phyloP scores from a whole-genome alignment of 1,139 yeast species.

The Magnusiomyces suaveolens region DNA sequence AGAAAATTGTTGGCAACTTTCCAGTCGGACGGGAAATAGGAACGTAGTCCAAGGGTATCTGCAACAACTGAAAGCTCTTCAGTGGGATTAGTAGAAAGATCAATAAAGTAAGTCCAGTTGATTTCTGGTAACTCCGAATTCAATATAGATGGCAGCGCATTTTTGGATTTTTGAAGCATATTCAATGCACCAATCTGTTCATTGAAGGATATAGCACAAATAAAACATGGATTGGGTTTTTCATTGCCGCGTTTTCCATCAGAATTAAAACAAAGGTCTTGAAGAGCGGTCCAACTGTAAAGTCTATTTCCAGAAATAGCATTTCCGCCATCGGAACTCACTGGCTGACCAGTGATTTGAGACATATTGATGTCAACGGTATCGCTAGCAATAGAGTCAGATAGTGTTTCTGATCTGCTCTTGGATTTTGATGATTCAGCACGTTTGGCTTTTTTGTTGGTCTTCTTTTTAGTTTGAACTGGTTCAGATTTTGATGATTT shows the following conservation, averaged over 20 bases:
- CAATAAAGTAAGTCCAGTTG: slow-evolving; percentile 1
- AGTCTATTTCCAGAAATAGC: not conserved
- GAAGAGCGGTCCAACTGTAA: not conserved
- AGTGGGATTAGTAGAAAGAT: not conserved
- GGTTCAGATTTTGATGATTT: too few relatives aligned
- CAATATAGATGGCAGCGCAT: not conserved
- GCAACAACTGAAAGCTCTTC: not conserved
- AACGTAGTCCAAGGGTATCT: not conserved
- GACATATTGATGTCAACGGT: not conserved
- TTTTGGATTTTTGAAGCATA: not conserved
- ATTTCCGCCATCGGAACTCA: not conserved
- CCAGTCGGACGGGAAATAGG: not conserved
- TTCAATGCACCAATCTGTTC: not conserved
- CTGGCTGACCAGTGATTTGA: not conserved
- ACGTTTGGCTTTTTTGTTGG: not conserved
- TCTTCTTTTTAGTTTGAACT: not conserved
- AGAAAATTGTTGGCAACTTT: not conserved
- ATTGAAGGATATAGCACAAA: not conserved
- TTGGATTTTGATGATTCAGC: not conserved
- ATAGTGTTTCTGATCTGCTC: not conserved
- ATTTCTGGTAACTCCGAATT: not conserved
- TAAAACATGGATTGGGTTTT: not conserved
- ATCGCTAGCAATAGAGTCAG: not conserved
- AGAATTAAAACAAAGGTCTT: not conserved
- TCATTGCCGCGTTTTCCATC: not conserved